Percentiles rank a stretch among this genome's conserved stretches.
Conservation (phyloP, 495 filamentous ascomycete genomes). For the Aspergillus carlsbadensis region DNA sequence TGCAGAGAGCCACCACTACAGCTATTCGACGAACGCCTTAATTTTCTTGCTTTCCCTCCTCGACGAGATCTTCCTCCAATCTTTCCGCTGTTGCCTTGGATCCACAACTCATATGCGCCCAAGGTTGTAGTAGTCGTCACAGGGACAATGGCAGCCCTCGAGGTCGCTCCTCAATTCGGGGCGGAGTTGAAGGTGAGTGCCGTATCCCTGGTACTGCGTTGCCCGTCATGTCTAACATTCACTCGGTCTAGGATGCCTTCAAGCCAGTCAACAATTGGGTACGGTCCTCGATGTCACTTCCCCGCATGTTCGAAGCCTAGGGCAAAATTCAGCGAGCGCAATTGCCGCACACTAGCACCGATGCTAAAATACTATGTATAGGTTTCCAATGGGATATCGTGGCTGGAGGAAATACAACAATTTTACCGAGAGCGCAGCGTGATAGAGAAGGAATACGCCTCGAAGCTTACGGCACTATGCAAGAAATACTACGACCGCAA, state of each 20-base stretch:
- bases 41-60: neutral
- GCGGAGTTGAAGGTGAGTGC: slow-evolving; percentile 79
- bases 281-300: slow-evolving; percentile 24
- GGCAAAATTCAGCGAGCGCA: slow-evolving; percentile 16
- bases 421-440: slow-evolving; percentile 93
- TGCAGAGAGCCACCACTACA: neutral
- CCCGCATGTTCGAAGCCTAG: slow-evolving; percentile 21
- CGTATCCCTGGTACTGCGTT: neutral
- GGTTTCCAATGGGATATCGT: slow-evolving; percentile 82
- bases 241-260: slow-evolving; percentile 73
- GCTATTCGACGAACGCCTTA: neutral
- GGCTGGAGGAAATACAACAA: slow-evolving; percentile 94
- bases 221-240: neutral
- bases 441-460: slow-evolving; percentile 95
- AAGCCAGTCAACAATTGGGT: slow-evolving; percentile 92
- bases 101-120: slow-evolving; percentile 18
- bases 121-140: slow-evolving; percentile 7
- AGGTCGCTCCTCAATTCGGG: slow-evolving; percentile 78
- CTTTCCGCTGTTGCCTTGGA: slow-evolving; percentile 2
- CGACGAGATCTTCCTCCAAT: neutral
- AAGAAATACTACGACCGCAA: slow-evolving; percentile 98
- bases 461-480: slow-evolving; percentile 79
- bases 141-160: slow-evolving; percentile 67
- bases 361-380: slow-evolving; percentile 33
- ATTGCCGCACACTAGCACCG: slow-evolving; percentile 14